Base-by-base conservation (phyloP, 768 basidiomycete genomes). In the Amanita rimosa region DNA sequence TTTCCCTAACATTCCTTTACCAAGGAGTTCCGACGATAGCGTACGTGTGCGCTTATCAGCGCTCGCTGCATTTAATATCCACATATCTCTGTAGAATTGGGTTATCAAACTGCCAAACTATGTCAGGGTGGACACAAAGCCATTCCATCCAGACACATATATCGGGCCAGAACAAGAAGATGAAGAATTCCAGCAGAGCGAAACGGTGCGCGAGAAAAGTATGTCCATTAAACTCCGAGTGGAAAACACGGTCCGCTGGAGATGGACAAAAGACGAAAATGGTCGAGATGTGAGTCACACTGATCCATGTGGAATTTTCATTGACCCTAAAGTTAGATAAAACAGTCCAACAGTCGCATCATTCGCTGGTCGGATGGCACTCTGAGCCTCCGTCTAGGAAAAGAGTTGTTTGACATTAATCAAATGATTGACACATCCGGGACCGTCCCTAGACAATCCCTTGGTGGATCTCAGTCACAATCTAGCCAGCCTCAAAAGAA, bases 361-460 rank as follows among this genome's bases (percentile, higher is more conserved):
- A 79, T 99, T 50, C 79, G 86, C 11, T 99, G 96, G 96, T 96
- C 93, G 5, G 96, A 99, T 61, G 95, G 95, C 13, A 77, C 86
- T 11, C 67, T 92, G 49, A 94, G 92, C 56, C 75, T 99, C 26
- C 85, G 88, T 54, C 69, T 99, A 48, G 96, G 96, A 37, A 86
- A 88, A 62, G 95, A 98, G 59, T 71, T 96, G 4, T 98, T 94
- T 65, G 93, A 97, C 67, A 81, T 98, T 44, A 81, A 76, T 45
- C 78, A 85, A 62, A 79, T 76, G 52, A 69, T 88, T 50, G 88
- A 93, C 59, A 83, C 76, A 14, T 87, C 89, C 16, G 86, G 79
- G 37, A 75, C 78, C 49, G 59, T 76, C 50, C 60, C 82, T 46
- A 76, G 84, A 50, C 71, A 81, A 53, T 69, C 75, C 13, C 62